These are phyloP conservation scores for Fragaria ananassa DNA, from an alignment of 306 rosid species.

Conservation along the genomic window DNA sequence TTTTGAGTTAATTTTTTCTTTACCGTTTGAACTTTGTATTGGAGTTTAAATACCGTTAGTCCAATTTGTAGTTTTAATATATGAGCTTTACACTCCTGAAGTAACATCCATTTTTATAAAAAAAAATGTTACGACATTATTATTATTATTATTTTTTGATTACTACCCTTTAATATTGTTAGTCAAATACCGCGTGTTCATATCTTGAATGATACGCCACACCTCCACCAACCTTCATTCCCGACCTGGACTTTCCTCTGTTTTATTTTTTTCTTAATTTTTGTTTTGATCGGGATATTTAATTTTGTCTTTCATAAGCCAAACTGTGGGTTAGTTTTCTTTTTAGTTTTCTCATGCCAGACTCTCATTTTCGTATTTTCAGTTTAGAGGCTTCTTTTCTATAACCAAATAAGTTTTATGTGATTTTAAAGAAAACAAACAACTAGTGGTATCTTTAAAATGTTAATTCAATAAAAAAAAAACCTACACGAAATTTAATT, in stretches of 20 bases:
- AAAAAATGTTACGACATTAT: too few relatives aligned
- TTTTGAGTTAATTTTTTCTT: too few relatives aligned
- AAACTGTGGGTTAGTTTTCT: background rate
- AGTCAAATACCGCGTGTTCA: too few relatives aligned
- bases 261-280: background rate
- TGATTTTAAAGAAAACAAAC: background rate
- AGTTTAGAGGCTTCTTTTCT: slow-evolving; percentile 4
- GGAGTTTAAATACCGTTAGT: too few relatives aligned
- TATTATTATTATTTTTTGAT: too few relatives aligned
- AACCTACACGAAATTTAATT: background rate
- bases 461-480: slow-evolving; percentile 4
- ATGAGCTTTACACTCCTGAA: rapidly evolving
- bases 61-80: too few relatives aligned
- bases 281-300: background rate
- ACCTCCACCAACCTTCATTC: background rate
- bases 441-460: background rate
- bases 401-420: background rate
- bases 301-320: background rate
- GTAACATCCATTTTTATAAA: too few relatives aligned
- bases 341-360: background rate
- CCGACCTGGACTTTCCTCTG: background rate
- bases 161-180: too few relatives aligned
- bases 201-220: background rate
- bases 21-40: too few relatives aligned
- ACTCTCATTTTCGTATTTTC: background rate